These are phyloP conservation scores for Ormosia emarginata DNA, from an alignment of 306 rosid species.

Conservation along the genomic window DNA sequence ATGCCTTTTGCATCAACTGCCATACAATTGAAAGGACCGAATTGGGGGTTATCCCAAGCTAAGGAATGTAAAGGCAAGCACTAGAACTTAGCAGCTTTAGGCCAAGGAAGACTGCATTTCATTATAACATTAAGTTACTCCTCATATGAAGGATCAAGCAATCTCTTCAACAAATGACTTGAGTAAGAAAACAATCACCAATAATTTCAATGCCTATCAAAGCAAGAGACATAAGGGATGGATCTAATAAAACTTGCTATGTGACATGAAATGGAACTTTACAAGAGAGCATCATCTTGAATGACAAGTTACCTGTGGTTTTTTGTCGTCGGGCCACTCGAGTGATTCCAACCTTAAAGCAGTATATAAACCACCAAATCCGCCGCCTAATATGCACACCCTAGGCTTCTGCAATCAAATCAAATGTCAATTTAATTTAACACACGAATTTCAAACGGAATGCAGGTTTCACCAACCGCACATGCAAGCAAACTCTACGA, in stretches of 20 bases:
- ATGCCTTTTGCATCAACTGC: not conserved
- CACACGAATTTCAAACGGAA: not conserved
- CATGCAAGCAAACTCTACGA: not conserved
- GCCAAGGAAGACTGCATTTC: not conserved
- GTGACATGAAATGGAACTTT: not conserved
- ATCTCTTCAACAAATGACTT: not conserved
- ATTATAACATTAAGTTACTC: not conserved
- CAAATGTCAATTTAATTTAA: not conserved
- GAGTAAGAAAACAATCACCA: not conserved
- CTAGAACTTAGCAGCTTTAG: not conserved
- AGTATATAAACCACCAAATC: conserved; percentile 95
- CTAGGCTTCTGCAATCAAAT: conserved; percentile 61
- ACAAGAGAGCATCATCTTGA: not conserved
- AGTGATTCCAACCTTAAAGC: conserved; percentile 92
- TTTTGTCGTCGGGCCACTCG: conserved; percentile 75
- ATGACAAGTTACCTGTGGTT: conserved; percentile 58
- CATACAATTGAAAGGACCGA: not conserved
- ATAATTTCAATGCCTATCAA: not conserved
- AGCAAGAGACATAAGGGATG: not conserved
- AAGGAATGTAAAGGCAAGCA: not conserved
- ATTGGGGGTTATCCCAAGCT: not conserved
- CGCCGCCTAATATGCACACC: conserved; percentile 93
- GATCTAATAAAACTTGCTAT: not conserved
- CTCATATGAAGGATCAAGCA: not conserved
- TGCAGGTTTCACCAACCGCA: not conserved